Evolutionary conservation across 805 yeast species (phyloP), one percentile per base, ranked within the genome.

Genomic region (Metschnikowia borealis): DNA sequence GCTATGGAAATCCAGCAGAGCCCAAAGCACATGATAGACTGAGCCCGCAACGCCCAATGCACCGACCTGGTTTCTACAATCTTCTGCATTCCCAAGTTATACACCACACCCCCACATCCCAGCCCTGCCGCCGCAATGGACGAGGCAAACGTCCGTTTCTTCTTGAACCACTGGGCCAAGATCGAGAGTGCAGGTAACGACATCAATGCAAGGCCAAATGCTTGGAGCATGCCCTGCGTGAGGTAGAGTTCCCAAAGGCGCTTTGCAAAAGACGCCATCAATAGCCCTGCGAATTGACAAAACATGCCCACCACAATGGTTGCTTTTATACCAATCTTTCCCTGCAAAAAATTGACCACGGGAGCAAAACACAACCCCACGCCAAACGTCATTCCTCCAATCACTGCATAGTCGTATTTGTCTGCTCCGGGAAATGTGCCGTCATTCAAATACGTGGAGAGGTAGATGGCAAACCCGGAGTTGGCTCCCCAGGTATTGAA

Each of bases 401-500:
- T 76, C 38, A 80, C 67, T 13, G 89, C 87, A 62, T 77, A 86
- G 52, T 83, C 87, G 49, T 79, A 66, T 46, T 77, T 77, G 0
- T 75, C 62, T 0, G 85, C 84, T 2, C 84, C 87, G 0, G 69
- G 67, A 54, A 82, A 84, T 0, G 74, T 67, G 34, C 49, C 64
- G 46, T 76, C 61, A 39, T 77, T 74, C 21, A 85, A 54, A 59
- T 83, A 86, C 54, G 73, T 75, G 1, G 85, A 74, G 23, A 85
- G 67, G 55, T 82, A 84, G 5, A 86, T 76, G 29, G 89, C 85
- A 61, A 75, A 86, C 3, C 84, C 85, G 6, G 81, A 69, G 55
- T 85, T 85, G 55, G 85, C 78, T 14, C 94, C 94, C 91, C 92
- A 86, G 0, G 88, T 79, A 36, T 78, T 71, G 54, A 82, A 77